These are phyloP conservation scores for Nematodospora anomalae DNA, from an alignment of 1,139 yeast species.

Conservation along the genomic window DNA sequence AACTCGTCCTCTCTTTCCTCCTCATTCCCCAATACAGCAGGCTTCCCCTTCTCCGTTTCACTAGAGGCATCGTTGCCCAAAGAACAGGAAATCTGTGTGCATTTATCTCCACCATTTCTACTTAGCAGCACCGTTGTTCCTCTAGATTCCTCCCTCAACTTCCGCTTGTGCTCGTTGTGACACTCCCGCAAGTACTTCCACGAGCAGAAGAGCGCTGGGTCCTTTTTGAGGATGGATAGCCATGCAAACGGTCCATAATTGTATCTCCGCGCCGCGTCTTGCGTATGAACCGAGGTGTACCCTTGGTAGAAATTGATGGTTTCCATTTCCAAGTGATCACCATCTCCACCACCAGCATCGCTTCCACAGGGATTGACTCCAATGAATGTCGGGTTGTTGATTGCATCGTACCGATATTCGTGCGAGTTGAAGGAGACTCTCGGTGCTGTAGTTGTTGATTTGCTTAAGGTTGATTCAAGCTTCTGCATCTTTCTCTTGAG, in stretches of 20 bases:
- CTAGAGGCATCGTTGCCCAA: constrained; percentile 2
- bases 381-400: constrained; percentile 18
- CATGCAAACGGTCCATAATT: constrained; percentile 44
- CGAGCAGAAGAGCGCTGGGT: constrained; percentile 25
- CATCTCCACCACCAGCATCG: too few species aligned
- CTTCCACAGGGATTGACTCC: constrained; percentile 34
- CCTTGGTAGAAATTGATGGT: constrained; percentile 35
- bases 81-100: too few species aligned
- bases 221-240: constrained; percentile 38
- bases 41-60: constrained; percentile 1
- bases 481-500: constrained; percentile 42
- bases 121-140: not conserved
- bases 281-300: constrained; percentile 26
- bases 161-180: not conserved
- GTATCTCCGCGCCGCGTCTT: constrained; percentile 26
- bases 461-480: constrained; percentile 38
- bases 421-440: not conserved
- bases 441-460: constrained; percentile 1
- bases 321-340: constrained; percentile 19
- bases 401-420: constrained; percentile 11
- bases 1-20: constrained; percentile 20
- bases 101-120: too few species aligned
- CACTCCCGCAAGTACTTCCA: constrained; percentile 15
- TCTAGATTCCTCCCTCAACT: not conserved
- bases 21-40: not conserved